A percentile compares a stretch with the other conserved stretches of the same genome.
Conservation (phyloP, 805 yeast species). For the Torulaspora indica region DNA sequence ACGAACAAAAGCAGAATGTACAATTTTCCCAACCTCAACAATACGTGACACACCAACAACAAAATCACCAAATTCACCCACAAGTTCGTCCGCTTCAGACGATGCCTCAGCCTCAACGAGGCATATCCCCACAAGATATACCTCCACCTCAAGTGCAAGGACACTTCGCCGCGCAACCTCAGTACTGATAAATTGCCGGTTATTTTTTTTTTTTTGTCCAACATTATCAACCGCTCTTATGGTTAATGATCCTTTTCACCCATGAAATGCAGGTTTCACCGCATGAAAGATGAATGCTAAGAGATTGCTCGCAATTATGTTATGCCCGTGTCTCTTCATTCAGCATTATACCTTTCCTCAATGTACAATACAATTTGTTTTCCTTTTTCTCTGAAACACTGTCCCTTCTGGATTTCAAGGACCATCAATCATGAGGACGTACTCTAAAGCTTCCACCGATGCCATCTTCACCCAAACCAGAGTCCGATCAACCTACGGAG, state of each 20-base stretch:
- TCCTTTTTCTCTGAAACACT: background rate
- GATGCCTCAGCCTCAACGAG: conserved; percentile 16
- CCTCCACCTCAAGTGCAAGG: conserved; percentile 17
- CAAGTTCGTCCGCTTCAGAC: conserved; percentile 27
- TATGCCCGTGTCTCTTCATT: background rate
- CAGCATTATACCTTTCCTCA: conserved; percentile 1
- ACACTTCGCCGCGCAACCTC: conserved; percentile 12
- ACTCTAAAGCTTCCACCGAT: background rate
- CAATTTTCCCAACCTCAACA: conserved; percentile 20
- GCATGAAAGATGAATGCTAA: background rate
- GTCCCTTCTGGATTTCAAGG: background rate
- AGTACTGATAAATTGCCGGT: background rate
- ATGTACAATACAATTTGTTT: conserved; percentile 1
- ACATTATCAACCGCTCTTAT: background rate
- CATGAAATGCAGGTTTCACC: background rate
- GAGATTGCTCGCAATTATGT: background rate
- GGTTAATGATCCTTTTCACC: background rate
- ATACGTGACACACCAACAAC: conserved; percentile 22
- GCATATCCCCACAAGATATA: conserved; percentile 13
- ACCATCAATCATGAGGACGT: background rate
- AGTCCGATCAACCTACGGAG: background rate
- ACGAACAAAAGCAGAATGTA: conserved; percentile 22
- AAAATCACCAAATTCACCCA: conserved; percentile 25
- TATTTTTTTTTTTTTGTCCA: background rate
- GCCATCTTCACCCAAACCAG: conserved; percentile 1